These are phyloP conservation scores for Linum usitatissimum DNA, from an alignment of 345 rosid species.

Conservation along the genomic window DNA sequence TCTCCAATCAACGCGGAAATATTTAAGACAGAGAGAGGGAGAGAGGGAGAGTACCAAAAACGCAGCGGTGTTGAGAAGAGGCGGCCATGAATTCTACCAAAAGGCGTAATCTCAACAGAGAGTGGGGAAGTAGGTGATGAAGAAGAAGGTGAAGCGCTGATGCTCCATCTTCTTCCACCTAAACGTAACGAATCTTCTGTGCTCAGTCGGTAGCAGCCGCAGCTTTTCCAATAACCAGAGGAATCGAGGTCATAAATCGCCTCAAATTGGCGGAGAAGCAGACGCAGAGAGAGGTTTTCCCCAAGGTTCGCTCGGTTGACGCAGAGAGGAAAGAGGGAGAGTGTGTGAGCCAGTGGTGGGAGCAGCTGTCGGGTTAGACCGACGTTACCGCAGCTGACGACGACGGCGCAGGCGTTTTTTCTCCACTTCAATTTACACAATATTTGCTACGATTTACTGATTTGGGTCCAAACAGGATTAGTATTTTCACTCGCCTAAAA, in stretches of 20 bases:
- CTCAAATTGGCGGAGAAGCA: not conserved
- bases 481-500: too few species aligned
- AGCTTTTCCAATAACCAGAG: not conserved
- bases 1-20: not conserved
- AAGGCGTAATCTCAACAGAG: not conserved
- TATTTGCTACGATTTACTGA: not conserved
- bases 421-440: too few species aligned
- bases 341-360: not conserved
- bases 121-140: not conserved
- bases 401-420: not conserved
- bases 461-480: too few species aligned
- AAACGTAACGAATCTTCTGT: not conserved
- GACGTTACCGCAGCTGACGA: not conserved
- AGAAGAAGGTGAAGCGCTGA: not conserved
- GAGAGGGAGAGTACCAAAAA: constrained; percentile 48
- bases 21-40: constrained; percentile 8
- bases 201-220: not conserved
- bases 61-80: constrained; percentile 92
- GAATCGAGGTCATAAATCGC: not conserved
- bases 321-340: not conserved
- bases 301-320: too few species aligned
- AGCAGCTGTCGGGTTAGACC: not conserved
- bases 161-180: not conserved
- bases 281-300: too few species aligned
- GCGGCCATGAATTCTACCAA: constrained; percentile 45